phyloP scores from a whole-genome alignment of 306 rosid species.

The Cyclanthera cordifolia region DNA sequence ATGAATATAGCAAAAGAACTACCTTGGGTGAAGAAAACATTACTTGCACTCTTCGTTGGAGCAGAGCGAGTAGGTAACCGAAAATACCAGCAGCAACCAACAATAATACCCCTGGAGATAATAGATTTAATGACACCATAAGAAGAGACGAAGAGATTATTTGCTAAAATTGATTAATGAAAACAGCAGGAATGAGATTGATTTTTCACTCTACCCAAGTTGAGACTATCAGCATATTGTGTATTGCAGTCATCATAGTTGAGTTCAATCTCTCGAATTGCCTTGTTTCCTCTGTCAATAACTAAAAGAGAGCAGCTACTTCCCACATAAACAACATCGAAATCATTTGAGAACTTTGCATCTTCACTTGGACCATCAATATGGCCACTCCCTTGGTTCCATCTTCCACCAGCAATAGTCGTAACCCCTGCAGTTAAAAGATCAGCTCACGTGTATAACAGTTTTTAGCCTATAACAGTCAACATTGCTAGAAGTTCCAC shows the following conservation, averaged over 20 bases:
- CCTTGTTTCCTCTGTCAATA: constrained; percentile 84
- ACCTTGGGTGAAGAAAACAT: constrained; percentile 67
- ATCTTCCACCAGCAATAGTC: constrained; percentile 94
- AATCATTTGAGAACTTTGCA: constrained; percentile 83
- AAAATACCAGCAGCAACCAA: constrained; percentile 59
- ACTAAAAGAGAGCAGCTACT: constrained; percentile 87
- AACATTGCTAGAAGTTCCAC: not conserved
- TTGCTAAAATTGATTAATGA: no score
- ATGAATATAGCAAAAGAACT: constrained; percentile 12
- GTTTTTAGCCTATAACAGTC: not conserved
- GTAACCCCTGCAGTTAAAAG: constrained; percentile 53
- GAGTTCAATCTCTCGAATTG: constrained; percentile 90
- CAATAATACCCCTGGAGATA: constrained; percentile 53
- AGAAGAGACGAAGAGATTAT: constrained; percentile 2
- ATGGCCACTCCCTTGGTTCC: constrained; percentile 72
- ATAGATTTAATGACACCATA: not conserved
- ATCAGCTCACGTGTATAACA: not conserved
- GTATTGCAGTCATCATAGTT: constrained; percentile 55
- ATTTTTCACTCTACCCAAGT: constrained; percentile 42
- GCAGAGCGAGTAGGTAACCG: constrained; percentile 82
- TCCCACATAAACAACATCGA: constrained; percentile 58
- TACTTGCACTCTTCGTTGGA: constrained; percentile 55
- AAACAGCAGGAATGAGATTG: not conserved
- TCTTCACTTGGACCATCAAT: constrained; percentile 98
- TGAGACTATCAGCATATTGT: constrained; percentile 42